Evolutionary conservation across 805 yeast genomes (phyloP), one percentile per base, ranked within the genome.

Genomic region (Lachancea nothofagi): DNA sequence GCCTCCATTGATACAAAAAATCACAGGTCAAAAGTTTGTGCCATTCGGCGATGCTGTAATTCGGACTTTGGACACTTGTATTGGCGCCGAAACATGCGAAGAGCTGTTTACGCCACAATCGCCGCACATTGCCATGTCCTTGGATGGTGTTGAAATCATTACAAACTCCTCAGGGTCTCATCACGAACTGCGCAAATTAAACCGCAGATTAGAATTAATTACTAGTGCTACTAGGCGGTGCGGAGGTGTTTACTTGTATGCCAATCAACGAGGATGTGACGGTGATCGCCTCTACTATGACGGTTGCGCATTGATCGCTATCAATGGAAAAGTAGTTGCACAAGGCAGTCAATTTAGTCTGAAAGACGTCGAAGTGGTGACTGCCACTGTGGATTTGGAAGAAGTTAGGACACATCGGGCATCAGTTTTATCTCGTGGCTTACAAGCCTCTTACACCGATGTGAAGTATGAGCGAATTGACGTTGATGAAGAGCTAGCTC

Each of bases 81-180:
- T 93, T 41, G 99, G 99, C n/a, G 86, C 90, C 32, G 99, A 93
- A 63, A 94, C 99, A 0, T 93, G 99, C 62, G 99, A 93, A 61
- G 99, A 93, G 62, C 69, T 93, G 42, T 93, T 93, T 62, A 93
- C 99, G 0, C 98, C 99, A 1, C 82, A 86, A 48, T 80, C 96
- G 3, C 98, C 99, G 3, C 96, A 90, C 61, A 84, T 93, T 41
- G 77, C 78, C 14, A 80, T 90, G 86, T 76, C 96, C 0, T 67
- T 93, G 24, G 97, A 88, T 61, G 99, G 99, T 30, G 95, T 90
- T n/a, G 99, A 93, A 62, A 89, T 93, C 53, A 73, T 93, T 57
- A 88, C 97, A 30, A 93, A 93, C 59, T 87, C 97, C 0, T 81
- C 94, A 4, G 99, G 99, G 2, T 83, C 95, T n/a, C 99, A 93